Evolutionary conservation across 768 basidiomycete species (phyloP), one percentile per base, ranked within the genome.

Genomic region (Collybiopsis luxurians): DNA sequence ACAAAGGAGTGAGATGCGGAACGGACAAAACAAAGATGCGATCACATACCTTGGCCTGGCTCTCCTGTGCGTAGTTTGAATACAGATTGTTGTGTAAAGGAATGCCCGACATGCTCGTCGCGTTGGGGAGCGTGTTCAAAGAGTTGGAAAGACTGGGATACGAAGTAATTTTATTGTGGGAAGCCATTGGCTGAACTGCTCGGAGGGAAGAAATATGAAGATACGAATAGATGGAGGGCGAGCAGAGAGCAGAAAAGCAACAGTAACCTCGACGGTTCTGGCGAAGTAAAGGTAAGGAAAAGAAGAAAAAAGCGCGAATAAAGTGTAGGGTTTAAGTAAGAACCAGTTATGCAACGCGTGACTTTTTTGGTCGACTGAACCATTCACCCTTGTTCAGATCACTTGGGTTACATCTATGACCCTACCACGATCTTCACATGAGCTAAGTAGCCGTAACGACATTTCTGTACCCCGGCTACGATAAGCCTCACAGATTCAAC

Each of bases 61-160:
- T 89, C 36, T 89, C 83, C 4, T 84, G 82, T 31, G 83, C 82
- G 34, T 82, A 80, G 56, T 82, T 80, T 1, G 84, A 82, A 65
- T 86, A 87, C 85, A 87, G 84, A 64, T 75, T 80, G 1, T 82
- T 83, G 70, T 91, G 89, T 1, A 92, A 73, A 0, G 82, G 73
- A 27, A 92, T 78, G 63, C 77, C 78, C 62, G 82, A 79, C 51
- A 92, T 76, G 71, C 80, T 87, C 64, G 83, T 89, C 9, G 89
- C 89, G 62, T 86, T 81, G 0, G 89, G 87, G 38, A 91, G 78
- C 0, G 83, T 75, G 51, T 86, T 82, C 53, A 92, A 80, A 2
- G 85, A 80, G 38, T 77, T 83, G 26, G 89, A 85, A 45, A 91
- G 74, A 63, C 82, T 85, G n/a, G 89, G 89, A 61, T 87, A 83